Conservation (phyloP, 495 filamentous ascomycete genomes). For the Apiosordaria backusii region DNA sequence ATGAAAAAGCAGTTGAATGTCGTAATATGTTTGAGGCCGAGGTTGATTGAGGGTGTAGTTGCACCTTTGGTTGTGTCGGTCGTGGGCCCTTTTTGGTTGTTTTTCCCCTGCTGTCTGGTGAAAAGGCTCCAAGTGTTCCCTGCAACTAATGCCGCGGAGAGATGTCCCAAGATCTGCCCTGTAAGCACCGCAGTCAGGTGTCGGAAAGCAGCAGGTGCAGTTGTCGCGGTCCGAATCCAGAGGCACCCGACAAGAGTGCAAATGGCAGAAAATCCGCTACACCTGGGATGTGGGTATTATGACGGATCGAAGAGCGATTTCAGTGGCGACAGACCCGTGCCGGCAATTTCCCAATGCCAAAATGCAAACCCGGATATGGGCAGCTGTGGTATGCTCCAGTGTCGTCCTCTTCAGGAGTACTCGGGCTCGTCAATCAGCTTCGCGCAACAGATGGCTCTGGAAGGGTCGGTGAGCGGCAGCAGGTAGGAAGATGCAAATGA, state of each 20-base stretch:
- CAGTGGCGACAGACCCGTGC: constrained; percentile 6
- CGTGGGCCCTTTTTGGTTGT: neutral
- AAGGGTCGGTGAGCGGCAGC: constrained; percentile 6
- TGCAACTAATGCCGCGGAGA: neutral
- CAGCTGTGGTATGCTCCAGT: neutral
- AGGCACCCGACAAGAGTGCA: constrained; percentile 4
- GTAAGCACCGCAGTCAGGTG: neutral
- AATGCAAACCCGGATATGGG: neutral
- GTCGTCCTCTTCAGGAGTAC: neutral
- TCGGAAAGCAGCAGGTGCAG: neutral
- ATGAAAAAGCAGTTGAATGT: neutral
- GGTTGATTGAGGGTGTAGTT: neutral
- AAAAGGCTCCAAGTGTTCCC: neutral
- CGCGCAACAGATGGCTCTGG: neutral
- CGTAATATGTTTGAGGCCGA: neutral
- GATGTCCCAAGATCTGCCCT: neutral
- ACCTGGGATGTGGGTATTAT: constrained; percentile 10
- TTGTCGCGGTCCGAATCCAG: neutral
- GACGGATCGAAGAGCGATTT: constrained; percentile 6
- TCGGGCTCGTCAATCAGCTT: neutral
- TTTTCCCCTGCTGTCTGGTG: neutral
- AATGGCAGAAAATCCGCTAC: constrained; percentile 1
- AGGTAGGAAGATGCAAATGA: neutral
- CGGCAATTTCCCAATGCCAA: constrained; percentile 4
- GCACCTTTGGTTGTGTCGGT: neutral